A percentile compares a stretch with the other conserved stretches of the same genome.
These are phyloP conservation scores for Leishmania mexicana DNA, from an alignment of 208 protist species.

Conservation along the genomic window DNA sequence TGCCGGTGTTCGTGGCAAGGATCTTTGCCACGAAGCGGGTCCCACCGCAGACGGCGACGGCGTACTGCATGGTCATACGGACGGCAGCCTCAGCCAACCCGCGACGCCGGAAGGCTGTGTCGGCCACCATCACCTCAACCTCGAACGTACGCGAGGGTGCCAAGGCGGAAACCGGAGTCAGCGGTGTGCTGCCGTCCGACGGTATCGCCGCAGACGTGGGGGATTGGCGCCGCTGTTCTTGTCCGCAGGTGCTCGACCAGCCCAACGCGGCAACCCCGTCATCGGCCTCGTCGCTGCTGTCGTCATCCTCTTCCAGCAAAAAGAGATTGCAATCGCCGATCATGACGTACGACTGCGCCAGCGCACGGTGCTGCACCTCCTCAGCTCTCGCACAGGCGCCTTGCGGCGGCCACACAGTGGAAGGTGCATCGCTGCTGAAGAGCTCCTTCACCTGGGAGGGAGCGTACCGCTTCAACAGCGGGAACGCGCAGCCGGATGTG, in stretches of 20 bases:
- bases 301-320: slow-evolving; percentile 45
- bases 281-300: slow-evolving; percentile 15
- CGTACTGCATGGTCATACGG: slow-evolving; percentile 88
- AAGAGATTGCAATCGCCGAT: slow-evolving; percentile 94
- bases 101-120: slow-evolving; percentile 55
- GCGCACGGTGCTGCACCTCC: neutral
- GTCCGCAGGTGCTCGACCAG: neutral
- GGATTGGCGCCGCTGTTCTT: neutral
- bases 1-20: slow-evolving; percentile 69
- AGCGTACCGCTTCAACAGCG: slow-evolving; percentile 26
- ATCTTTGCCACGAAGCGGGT: slow-evolving; percentile 91
- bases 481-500: neutral
- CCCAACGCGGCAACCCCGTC: neutral
- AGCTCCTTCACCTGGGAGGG: slow-evolving; percentile 4
- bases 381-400: neutral
- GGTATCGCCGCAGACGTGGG: neutral
- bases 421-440: neutral
- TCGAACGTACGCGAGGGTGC: slow-evolving; percentile 60
- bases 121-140: slow-evolving; percentile 92
- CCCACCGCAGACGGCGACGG: slow-evolving; percentile 57
- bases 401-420: neutral
- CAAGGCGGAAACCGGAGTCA: neutral
- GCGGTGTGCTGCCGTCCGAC: neutral
- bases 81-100: slow-evolving; percentile 81
- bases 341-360: slow-evolving; percentile 45